Evolutionary conservation across 371 early-diverging fungal species (phyloP), one percentile per base, ranked within the genome.

Genomic region (Synchytrium microbalum): DNA sequence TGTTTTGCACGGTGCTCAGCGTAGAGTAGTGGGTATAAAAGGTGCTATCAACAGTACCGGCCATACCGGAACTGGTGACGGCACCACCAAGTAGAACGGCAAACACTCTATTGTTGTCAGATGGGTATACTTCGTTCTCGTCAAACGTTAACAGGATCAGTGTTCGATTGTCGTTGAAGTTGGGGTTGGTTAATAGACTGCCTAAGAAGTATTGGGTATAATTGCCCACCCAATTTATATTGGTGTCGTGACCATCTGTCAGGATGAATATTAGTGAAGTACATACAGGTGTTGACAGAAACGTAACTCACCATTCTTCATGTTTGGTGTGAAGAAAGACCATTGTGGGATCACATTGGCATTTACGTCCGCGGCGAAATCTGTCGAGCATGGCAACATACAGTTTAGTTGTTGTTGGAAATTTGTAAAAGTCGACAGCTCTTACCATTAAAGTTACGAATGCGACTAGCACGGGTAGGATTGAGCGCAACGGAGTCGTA

Each of bases 1-100:
- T 38, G 46, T 38, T 38, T 38, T 38, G 46, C 46, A 10, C 72
- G 30, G 85, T 86, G 26, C 76, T 75, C 23, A 86, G 63, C n/a
- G 83, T 61, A 8, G 79, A 79, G 69, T 85, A 87, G 58, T 87
- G 87, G 28, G 71, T 74, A 66, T 87, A 87, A 27, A 60, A 58
- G 8, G 75, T 79, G 14, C 66, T 63, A 53, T 86, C 84, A 25
- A 63, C 72, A n/a, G 70, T 76, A 58, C 68, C 64, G 25, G 67
- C 56, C n/a, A n/a, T n/a, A n/a, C n/a, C n/a, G n/a, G n/a, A n/a
- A n/a, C n/a, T n/a, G 5, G 3, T 28, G n/a, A 53, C 54, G 5
- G 32, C 54, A 10, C 56, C 62, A 3, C 72, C 72, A 46, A 72
- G 24, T 24, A 72, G 64, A 32, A 61, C 46, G 59, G 62, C 29